Percentiles rank a stretch among this genome's conserved stretches.
phyloP scores from a whole-genome alignment of 2,329 filamentous ascomycete species.

The Juglanconis oblonga region DNA sequence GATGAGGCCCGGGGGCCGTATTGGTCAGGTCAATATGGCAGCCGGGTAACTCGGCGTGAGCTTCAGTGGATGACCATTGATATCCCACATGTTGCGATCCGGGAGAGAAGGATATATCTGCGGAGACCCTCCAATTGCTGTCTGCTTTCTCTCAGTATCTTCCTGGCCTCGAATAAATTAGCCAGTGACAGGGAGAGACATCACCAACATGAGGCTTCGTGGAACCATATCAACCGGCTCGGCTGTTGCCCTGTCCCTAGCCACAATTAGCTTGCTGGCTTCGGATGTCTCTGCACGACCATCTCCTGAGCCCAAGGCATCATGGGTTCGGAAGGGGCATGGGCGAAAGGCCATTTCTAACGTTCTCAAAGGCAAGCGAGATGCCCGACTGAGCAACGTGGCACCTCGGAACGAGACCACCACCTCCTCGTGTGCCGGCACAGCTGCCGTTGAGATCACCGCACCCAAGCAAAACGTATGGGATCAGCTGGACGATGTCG shows the following conservation, averaged over 20 bases:
- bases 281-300: conserved; percentile 24
- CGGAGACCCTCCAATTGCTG: not conserved
- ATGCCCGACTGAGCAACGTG: not conserved
- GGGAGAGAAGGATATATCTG: not conserved
- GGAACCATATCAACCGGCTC: not conserved
- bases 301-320: conserved; percentile 23
- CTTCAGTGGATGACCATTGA: not conserved
- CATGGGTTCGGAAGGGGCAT: conserved; percentile 24
- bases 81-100: not conserved
- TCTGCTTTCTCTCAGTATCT: not conserved
- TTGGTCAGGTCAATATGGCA: not conserved
- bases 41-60: not conserved
- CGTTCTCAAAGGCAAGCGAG: conserved; percentile 22
- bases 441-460: conserved; percentile 21
- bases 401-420: not conserved
- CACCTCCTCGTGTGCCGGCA: conserved; percentile 18
- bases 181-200: not conserved
- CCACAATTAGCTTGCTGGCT: conserved; percentile 19
- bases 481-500: conserved; percentile 34
- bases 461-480: conserved; percentile 42
- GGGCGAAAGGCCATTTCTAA: conserved; percentile 25
- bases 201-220: conserved; percentile 6
- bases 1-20: not conserved
- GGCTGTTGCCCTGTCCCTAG: conserved; percentile 1
- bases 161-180: not conserved